Base-by-base conservation (phyloP, 2,329 filamentous ascomycete species). In the Alternaria triticina region DNA sequence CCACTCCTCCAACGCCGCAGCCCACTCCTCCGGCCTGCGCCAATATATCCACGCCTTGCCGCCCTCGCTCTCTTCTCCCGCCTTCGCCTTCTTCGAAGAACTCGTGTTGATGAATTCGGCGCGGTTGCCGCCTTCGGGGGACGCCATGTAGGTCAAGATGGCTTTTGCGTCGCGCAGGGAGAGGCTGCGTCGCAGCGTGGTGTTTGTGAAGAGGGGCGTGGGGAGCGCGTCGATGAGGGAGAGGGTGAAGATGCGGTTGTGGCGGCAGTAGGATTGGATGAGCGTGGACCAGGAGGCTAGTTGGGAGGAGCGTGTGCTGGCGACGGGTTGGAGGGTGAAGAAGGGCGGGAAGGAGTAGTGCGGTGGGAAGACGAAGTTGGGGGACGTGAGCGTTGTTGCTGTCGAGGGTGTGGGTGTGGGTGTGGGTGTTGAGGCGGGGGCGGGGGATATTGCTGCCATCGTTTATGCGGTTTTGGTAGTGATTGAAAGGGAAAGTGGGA, bases 21-120 rank as follows among this genome's bases (percentile, higher is more conserved):
- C 96, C 95, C 96, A 99, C 82, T 98, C 95, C 76, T 96, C 93
- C 0, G 91, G 90, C 73, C 88, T 91, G 66, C 88, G 87, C 95
- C 95, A 98, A 82, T 90, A 97, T 3, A 97, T 83, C 86, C 90
- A 95, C 17, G 89, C 73, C 67, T 66, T 68, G 9, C 58, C 81
- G 79, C 47, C 74, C 65, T 70, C 76, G 68, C 70, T 70, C 28
- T 73, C 74, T 2, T 68, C 78, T 1, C 66, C 79, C 61, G 46
- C 74, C 25, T 58, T 57, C 1, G 55, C 68, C 56, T 70, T 70
- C 23, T 57, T 59, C 0, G 57, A 51, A 3, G 49, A 40, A 15
- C 59, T 50, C 6, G 64, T 44, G 28, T 61, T 40, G 7, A 92
- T 83, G 84, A 89, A 93, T 82, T 97, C 91, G 4, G 86, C 88